A percentile compares a stretch with the other conserved stretches of the same genome.
These are phyloP conservation scores for Trifolium dubium DNA, from an alignment of 306 rosid genomes.

Conservation along the genomic window DNA sequence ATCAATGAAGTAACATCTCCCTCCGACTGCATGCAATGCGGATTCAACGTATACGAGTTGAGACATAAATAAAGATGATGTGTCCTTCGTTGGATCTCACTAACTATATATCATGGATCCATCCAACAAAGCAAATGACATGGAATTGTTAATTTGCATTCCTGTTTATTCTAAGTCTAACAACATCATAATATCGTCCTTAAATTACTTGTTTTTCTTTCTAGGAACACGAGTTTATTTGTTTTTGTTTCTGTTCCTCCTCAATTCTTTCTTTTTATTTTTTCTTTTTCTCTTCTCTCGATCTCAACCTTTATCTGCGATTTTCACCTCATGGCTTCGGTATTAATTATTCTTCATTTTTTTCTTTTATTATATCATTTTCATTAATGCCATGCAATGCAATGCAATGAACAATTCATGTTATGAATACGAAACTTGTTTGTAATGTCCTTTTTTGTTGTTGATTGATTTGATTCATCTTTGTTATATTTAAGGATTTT, in stretches of 20 bases:
- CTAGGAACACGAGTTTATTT: not conserved
- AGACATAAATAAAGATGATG: not conserved
- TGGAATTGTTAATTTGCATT: slow-evolving; percentile 9
- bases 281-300: not conserved
- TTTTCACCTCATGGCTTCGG: slow-evolving; percentile 11
- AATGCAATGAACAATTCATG: not conserved
- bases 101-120: not conserved
- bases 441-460: not conserved
- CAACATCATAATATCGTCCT: not conserved
- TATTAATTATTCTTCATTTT: not conserved
- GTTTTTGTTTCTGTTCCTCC: not conserved
- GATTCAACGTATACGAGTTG: not conserved
- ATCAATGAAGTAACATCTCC: too few relatives aligned
- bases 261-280: not conserved
- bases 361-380: not conserved
- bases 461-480: not conserved
- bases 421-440: not conserved
- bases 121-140: not conserved
- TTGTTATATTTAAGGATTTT: not conserved
- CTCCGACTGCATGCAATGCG: too few relatives aligned
- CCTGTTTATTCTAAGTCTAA: not conserved
- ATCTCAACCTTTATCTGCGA: slow-evolving; percentile 5
- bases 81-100: not conserved
- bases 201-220: not conserved
- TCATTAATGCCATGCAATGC: not conserved